phyloP scores from a whole-genome alignment of 140 eudicot species.

The Ambrosia hybrid region DNA sequence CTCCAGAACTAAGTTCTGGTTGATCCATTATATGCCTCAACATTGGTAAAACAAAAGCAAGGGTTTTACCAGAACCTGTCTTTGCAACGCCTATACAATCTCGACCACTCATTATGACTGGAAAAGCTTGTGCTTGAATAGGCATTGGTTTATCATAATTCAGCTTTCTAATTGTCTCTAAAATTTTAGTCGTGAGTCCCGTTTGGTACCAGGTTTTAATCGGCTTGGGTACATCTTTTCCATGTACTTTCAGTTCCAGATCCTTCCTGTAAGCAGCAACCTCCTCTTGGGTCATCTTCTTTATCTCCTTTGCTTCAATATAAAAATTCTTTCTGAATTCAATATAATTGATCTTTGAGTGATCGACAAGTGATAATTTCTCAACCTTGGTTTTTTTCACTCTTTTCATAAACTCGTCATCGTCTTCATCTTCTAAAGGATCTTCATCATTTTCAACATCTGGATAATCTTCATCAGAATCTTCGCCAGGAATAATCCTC shows the following conservation, averaged over 20 bases:
- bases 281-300: constrained; percentile 73
- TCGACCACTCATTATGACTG: constrained; percentile 86
- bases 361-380: constrained; percentile 77
- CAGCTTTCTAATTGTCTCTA: constrained; percentile 72
- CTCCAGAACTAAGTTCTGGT: constrained; percentile 73
- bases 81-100: constrained; percentile 94
- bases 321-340: constrained; percentile 80
- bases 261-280: constrained; percentile 65
- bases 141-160: constrained; percentile 85
- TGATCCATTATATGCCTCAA: constrained; percentile 91
- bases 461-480: constrained; percentile 66
- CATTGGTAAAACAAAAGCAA: constrained; percentile 90
- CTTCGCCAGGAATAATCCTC: constrained; percentile 83
- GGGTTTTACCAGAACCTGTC: constrained; percentile 94
- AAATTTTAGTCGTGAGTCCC: constrained; percentile 63
- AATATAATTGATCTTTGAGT: constrained; percentile 76
- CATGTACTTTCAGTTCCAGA: constrained; percentile 77
- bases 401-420: constrained; percentile 85
- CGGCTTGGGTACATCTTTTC: constrained; percentile 89
- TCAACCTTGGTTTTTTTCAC: constrained; percentile 92
- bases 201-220: constrained; percentile 89
- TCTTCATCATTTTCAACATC: constrained; percentile 55
- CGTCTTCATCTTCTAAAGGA: constrained; percentile 82
- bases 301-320: constrained; percentile 73
- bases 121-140: constrained; percentile 88